Base-by-base conservation (phyloP, 192 early-diverging fungal genomes). In the Phlyctochytrium arcticum region DNA sequence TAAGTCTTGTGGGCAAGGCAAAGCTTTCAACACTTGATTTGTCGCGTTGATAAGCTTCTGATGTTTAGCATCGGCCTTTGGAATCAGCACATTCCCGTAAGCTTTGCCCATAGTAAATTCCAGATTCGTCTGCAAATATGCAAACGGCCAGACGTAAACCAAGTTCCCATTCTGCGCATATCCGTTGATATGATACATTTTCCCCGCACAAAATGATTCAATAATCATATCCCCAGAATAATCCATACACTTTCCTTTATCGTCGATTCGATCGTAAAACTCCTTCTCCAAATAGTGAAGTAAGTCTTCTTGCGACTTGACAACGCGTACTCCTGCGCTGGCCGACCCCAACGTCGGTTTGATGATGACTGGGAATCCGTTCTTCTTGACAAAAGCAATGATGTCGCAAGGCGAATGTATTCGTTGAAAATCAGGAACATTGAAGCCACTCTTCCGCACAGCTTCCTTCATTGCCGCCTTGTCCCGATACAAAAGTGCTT, bases 61-160 rank as follows among this genome's bases (percentile, higher is more conserved):
- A 46, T 61, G 62, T 9, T 39, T 33, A 12, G 57, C 48, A 32
- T 77, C 62, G 19, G 21, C 32, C 17, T 46, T 36, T 15, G 70
- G 69, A 3, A 80, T 53, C 62, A 75, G 68, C n/a, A 80, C 68
- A 55, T 77, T 77, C 30, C 79, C 79, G 48, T 77, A 80, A 19
- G 72, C 65, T n/a, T 57, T 37, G 2, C 73, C 72, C 34, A 46
- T 48, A 37, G 75, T 77, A 57, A 80, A 80, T 3, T 47, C 63
- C 32, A 80, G 55, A 48, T 77, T 75, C 50, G 75, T 80, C 24
- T 49, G 48, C 2, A 80, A 55, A 57, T 77, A 77, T 17, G 27
- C 36, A 63, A 80, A 77, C 10, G 75, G 75, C 78, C 78, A 77
- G 6, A 71, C 48, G 9, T 68, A 30, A 33, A 54, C 47, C 21